Evolutionary conservation across 768 basidiomycete genomes (phyloP).

Genomic region (Trichaptum fuscoviolaceum): DNA sequence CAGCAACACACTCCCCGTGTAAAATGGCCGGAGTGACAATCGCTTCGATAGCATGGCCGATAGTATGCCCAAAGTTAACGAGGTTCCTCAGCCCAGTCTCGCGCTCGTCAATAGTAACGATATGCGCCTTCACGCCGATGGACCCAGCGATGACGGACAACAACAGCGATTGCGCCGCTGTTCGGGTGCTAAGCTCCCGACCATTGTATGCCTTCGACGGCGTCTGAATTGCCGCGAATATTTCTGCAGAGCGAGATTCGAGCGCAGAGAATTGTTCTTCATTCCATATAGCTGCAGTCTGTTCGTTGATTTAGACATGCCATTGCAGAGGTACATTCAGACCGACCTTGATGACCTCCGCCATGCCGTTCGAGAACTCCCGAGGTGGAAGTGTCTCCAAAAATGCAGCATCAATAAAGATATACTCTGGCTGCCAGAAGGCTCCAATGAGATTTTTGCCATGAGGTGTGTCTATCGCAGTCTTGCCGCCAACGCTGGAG

Average conservation of each 20-base stretch:
- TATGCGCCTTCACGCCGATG: constrained; percentile 93
- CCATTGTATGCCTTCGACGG: constrained; percentile 56
- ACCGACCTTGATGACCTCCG: constrained; percentile 91
- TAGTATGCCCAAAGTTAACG: constrained; percentile 98
- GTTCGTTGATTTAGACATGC: constrained; percentile 8
- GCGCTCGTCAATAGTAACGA: constrained; percentile 94
- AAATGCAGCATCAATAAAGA: constrained; percentile 97
- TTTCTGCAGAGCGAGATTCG: constrained; percentile 80
- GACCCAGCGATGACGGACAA: constrained; percentile 90
- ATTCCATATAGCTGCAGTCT: constrained; percentile 99
- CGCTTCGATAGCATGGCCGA: constrained; percentile 98
- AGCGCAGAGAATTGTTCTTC: constrained; percentile 83
- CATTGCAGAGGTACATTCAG: constrained; percentile 3
- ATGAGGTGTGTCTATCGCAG: constrained; percentile 97
- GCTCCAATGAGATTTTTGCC: constrained; percentile 99
- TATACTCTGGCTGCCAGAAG: constrained; percentile 96
- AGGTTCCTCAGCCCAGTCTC: constrained; percentile 97
- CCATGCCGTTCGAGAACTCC: constrained; percentile 99
- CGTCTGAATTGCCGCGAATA: constrained; percentile 78
- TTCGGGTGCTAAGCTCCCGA: constrained; percentile 59
- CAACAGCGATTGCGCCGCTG: constrained; percentile 72
- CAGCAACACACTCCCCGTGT: constrained; percentile 93
- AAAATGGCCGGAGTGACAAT: constrained; percentile 89
- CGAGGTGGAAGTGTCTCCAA: constrained; percentile 86
- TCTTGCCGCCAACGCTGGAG: constrained; percentile 96